These are phyloP conservation scores for Lodderomyces orthopsilosis DNA, from an alignment of 1,139 yeast species.

Conservation along the genomic window DNA sequence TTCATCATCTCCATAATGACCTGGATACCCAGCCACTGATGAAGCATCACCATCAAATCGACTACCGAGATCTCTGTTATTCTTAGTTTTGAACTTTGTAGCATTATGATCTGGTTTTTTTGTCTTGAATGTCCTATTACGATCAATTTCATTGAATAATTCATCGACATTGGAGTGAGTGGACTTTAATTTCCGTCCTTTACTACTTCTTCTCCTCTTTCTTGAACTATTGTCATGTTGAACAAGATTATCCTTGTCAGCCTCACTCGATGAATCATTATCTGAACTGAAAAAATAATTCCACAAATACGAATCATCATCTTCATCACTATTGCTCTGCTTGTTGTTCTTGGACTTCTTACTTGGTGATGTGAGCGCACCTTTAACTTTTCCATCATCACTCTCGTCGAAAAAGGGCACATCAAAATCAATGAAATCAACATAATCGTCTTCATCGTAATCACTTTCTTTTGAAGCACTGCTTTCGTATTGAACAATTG, in stretches of 20 bases:
- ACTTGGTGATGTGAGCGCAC: conserved; percentile 9
- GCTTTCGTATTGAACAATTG: conserved; percentile 32
- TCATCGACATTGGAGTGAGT: conserved; percentile 10
- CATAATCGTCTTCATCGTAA: conserved; percentile 29
- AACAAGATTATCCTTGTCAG: conserved; percentile 1
- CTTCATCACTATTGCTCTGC: conserved; percentile 38
- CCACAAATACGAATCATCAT: conserved; percentile 55
- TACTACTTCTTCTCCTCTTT: conserved; percentile 2
- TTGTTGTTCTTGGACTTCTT: conserved; percentile 13
- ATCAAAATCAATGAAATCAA: conserved; percentile 32
- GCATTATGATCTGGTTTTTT: not conserved
- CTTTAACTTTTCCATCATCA: conserved; percentile 13
- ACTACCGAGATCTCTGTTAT: not conserved
- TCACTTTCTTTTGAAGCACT: conserved; percentile 20
- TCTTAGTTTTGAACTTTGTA: not conserved
- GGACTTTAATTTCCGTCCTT: not conserved
- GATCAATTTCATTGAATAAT: conserved; percentile 21
- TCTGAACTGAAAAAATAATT: conserved; percentile 52
- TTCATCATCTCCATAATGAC: conserved; percentile 1
- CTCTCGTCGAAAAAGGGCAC: conserved; percentile 24
- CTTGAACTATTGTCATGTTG: conserved; percentile 27
- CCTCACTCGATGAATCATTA: conserved; percentile 33
- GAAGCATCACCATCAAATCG: conserved; percentile 5
- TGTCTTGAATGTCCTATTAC: conserved; percentile 14
- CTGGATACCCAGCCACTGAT: conserved; percentile 1